A percentile compares a stretch with the other conserved stretches of the same genome.
Conservation (phyloP, 345 rosid species). For the sweet orange (Citrus sinensis) region DNA sequence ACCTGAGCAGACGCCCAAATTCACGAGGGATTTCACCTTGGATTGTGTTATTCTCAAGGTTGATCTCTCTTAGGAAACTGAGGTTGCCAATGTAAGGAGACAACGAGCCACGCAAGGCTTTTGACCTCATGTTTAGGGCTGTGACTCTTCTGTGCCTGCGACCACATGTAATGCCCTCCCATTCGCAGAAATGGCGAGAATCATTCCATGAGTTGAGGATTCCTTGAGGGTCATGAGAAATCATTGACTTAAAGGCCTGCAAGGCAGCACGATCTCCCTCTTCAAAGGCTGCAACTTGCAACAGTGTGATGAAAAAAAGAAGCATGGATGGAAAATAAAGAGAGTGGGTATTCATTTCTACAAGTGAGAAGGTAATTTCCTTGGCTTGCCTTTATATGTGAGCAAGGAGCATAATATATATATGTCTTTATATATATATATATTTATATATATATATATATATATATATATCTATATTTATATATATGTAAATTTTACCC, state of each 20-base stretch:
- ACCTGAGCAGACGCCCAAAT: not conserved
- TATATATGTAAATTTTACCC: too few species aligned
- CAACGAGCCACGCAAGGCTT: constrained; percentile 3
- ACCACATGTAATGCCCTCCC: too few species aligned
- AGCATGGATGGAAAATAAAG: not conserved
- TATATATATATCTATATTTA: too few species aligned
- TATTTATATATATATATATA: too few species aligned
- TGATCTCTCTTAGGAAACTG: constrained; percentile 8
- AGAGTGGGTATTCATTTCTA: not conserved
- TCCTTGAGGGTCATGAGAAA: too few species aligned
- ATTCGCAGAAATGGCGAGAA: too few species aligned
- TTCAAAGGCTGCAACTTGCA: not conserved
- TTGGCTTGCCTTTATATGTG: not conserved
- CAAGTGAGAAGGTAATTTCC: not conserved
- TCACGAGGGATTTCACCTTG: constrained; percentile 7
- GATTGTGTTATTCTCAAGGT: constrained; percentile 2
- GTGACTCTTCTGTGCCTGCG: too few species aligned
- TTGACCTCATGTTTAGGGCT: too few species aligned
- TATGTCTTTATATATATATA: too few species aligned
- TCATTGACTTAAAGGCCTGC: not conserved
- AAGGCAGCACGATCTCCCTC: not conserved
- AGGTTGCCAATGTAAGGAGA: constrained; percentile 9
- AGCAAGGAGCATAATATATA: too few species aligned
- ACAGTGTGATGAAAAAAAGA: not conserved
- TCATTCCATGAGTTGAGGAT: too few species aligned